A percentile compares a stretch with the other conserved stretches of the same genome.
Conservation (phyloP, 352 stramenopile species). For the Phytophthora fragariaefolia region DNA sequence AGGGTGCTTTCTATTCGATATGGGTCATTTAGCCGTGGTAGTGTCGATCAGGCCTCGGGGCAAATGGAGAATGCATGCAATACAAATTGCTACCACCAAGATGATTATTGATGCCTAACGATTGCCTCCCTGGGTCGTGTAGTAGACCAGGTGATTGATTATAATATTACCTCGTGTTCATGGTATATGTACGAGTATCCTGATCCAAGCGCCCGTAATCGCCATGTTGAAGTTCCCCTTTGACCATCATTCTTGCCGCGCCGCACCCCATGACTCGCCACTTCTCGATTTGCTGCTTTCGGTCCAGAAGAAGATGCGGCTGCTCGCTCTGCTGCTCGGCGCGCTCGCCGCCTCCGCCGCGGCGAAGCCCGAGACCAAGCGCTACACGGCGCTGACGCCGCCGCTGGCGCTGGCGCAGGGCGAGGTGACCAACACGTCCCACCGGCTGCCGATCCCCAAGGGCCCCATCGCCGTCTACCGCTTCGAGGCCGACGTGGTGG, state of each 20-base stretch:
- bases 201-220: too few relatives aligned
- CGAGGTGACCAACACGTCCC: conserved; percentile 81
- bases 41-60: too few relatives aligned
- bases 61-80: too few relatives aligned
- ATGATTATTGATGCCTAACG: too few relatives aligned
- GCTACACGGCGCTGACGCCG: conserved; percentile 71
- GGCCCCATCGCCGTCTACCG: conserved; percentile 85
- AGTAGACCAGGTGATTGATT: too few relatives aligned
- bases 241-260: conserved; percentile 9
- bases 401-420: conserved; percentile 67
- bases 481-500: conserved; percentile 81
- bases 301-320: conserved; percentile 29
- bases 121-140: too few relatives aligned
- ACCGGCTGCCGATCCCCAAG: conserved; percentile 73
- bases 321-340: conserved; percentile 12
- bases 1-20: too few relatives aligned
- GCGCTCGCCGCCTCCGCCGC: conserved; percentile 2
- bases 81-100: too few relatives aligned
- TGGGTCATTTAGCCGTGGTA: too few relatives aligned
- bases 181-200: too few relatives aligned
- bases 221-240: too few relatives aligned
- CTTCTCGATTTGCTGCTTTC: conserved; percentile 13
- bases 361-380: conserved; percentile 51
- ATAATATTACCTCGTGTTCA: too few relatives aligned
- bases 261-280: neutral